phyloP scores from a whole-genome alignment of 306 rosid species.

The Potentilla sterilis region DNA sequence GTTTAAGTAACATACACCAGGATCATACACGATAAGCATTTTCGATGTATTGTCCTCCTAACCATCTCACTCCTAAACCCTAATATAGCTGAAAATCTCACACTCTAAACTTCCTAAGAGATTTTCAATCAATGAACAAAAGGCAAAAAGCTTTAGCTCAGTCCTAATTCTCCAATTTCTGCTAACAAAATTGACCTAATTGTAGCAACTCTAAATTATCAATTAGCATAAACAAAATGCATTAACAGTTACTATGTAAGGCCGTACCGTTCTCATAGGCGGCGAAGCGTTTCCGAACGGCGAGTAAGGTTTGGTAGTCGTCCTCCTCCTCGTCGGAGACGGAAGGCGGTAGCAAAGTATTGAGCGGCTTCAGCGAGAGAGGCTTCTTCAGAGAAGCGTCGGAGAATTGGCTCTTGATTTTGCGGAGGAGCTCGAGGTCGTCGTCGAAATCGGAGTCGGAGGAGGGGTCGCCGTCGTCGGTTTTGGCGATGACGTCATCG shows the following conservation, averaged over 20 bases:
- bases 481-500: not conserved
- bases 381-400: conserved; percentile 19
- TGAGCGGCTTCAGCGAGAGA: conserved; percentile 30
- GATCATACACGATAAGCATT: not conserved
- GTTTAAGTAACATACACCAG: not conserved
- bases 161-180: not conserved
- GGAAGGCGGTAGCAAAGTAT: conserved; percentile 42
- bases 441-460: conserved; percentile 24
- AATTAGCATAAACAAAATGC: not conserved
- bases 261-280: conserved; percentile 46
- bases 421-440: conserved; percentile 46
- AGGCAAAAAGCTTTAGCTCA: not conserved
- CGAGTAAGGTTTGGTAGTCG: conserved; percentile 57
- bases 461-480: not conserved
- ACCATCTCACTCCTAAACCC: not conserved
- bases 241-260: not conserved
- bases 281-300: conserved; percentile 56
- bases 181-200: not conserved
- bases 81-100: not conserved
- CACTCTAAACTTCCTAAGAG: not conserved
- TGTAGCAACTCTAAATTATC: not conserved
- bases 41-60: not conserved
- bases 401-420: conserved; percentile 49
- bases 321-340: conserved; percentile 59
- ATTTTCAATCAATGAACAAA: not conserved